Evolutionary conservation across 768 basidiomycete genomes (phyloP).

Genomic region (Atractiella rhizophila): DNA sequence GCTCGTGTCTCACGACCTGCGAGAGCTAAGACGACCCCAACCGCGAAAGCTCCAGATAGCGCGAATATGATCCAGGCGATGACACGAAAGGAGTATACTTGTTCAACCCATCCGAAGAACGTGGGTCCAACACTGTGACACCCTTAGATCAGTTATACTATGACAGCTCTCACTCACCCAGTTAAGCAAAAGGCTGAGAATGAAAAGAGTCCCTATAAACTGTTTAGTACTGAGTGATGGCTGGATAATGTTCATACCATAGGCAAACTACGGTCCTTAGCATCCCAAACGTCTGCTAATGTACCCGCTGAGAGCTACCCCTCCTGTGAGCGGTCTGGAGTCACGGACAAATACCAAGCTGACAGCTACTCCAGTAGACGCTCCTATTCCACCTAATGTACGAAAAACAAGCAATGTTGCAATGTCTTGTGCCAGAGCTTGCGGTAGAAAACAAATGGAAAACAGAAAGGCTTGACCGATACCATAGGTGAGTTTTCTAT

Average conservation of each 20-base stretch:
- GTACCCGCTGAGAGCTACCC: background rate
- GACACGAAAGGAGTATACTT: conserved; percentile 33
- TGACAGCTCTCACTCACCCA: background rate
- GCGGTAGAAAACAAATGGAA: conserved; percentile 2
- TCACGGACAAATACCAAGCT: background rate
- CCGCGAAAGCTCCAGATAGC: conserved; percentile 29
- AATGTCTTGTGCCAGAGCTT: conserved; percentile 4
- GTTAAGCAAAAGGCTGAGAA: conserved; percentile 1
- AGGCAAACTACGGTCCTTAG: conserved; percentile 2
- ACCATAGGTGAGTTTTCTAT: too few species aligned
- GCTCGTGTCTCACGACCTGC: conserved; percentile 47
- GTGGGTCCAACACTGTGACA: conserved; percentile 34
- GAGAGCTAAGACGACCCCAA: conserved; percentile 30
- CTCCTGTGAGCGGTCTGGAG: background rate
- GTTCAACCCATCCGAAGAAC: conserved; percentile 31
- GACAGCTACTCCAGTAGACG: background rate
- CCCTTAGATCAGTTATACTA: background rate
- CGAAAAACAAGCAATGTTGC: conserved; percentile 5
- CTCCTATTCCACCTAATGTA: conserved; percentile 4
- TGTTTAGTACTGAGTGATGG: too few species aligned
- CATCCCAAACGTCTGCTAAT: conserved; percentile 1
- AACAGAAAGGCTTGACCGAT: conserved; percentile 3
- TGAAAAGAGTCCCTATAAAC: background rate
- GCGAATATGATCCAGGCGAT: conserved; percentile 29
- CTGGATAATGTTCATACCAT: too few species aligned